Base-by-base conservation (phyloP, 1,284 basidiomycete genomes). In the Sporisorium graminicola region DNA sequence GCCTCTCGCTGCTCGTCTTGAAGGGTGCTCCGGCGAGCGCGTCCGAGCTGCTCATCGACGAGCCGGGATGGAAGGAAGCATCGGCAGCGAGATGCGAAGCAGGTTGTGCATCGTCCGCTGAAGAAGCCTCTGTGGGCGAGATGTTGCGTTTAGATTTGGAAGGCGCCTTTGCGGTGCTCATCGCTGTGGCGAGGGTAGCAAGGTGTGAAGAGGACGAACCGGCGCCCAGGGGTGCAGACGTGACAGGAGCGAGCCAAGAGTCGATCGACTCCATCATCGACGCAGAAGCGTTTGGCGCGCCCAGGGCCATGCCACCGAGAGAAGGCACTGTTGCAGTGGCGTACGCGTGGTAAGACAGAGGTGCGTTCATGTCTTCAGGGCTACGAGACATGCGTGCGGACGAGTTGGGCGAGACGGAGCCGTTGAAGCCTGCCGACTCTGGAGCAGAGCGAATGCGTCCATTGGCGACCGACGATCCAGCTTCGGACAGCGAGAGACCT, bases 1-100 rank as follows among this genome's bases (percentile, higher is more conserved):
- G 65, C 37, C 74, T 58, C 47, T 77, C 74, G 9, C 47, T 58
- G 37, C 74, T 77, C 33, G 74, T 77, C 58, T 77, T 77, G 70
- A 77, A 77, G 0, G 67, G 51, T 14, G 52, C 62, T 7, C 37
- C 53, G 29, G 40, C 46, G 2, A n/a, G 16, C 6, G 58, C 42
- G 22, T 60, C 63, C 8, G 60, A 35, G 43, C 20, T 37, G 20
- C 27, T 51, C 44, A 22, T 33, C 8, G 61, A 40, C 3, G 69
- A 66, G 13, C 69, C 64, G 20, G 64, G 64, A 29, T 72, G 69
- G 52, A 72, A 66, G 42, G 42, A 35, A 4, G 47, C 10, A 14
- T 40, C 51, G 26, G 18, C 46, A 5, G 47, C 20, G 22, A 31
- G 20, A 6, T 40, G 69, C 10, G 69, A 37, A 20, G 62, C 61